Evolutionary conservation across 1,284 basidiomycete species (phyloP), one percentile per base, ranked within the genome.

Genomic region (Cryptococcus depauperatus): DNA sequence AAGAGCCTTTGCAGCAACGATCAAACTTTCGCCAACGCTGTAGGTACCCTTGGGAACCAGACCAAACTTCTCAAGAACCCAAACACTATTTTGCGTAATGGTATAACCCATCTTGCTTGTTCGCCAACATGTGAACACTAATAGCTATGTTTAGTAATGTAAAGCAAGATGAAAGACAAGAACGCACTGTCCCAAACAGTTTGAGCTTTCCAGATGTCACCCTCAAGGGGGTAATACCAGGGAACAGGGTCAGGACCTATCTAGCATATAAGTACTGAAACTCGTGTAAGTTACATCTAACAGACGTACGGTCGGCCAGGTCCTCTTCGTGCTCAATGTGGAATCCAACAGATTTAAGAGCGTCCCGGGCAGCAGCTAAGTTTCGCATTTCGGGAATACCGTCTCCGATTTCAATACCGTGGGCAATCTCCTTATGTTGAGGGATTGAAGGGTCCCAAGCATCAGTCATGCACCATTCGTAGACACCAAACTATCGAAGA

Each of bases 401-500:
- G 68, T 95, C 91, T 37, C 93, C 93, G 44, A 96, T 57, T 68
- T 91, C 88, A 54, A 92, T 83, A 46, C 78, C 82, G 75, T 96
- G 91, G 16, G 89, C 86, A 52, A 98, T 82, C 47, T 80, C 79
- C 75, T 92, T 92, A 79, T 98, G 93, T 53, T 80, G 73, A 14
- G 91, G 85, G 70, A 79, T 85, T 11, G 82, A 81, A 2, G 86
- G 77, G 69, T 98, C 87, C 85, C 89, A 98, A 9, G 71, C 70
- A 69, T 97, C 92, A 38, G 93, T 97, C 92, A 98, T 96, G 73
- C 83, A 85, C 93, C 93, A 98, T 69, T 97, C 93, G 73, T 97
- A 97, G 35, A 96, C 84, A 66, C 91, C 92, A 69, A 96, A 96
- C 85, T 90, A 50, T 32, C 37, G 42, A 19, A 37, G n/a, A 16